A percentile compares a stretch with the other conserved stretches of the same genome.
phyloP scores from a whole-genome alignment of 2,329 filamentous ascomycete genomes.

The Colletotrichum sp. region DNA sequence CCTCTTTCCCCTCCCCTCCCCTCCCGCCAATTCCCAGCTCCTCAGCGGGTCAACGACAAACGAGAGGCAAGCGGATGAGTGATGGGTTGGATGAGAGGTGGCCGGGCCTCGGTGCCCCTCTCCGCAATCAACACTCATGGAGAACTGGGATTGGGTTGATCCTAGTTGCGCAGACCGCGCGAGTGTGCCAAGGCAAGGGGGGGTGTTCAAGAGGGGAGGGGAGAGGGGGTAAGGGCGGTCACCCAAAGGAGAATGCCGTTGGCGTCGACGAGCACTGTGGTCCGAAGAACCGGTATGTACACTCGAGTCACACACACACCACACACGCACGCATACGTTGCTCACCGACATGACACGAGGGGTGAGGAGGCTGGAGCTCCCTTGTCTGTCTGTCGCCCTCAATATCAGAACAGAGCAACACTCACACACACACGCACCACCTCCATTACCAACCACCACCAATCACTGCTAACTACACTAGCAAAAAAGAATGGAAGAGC shows the following conservation, averaged over 20 bases:
- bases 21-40: background rate
- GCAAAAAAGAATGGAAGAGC: background rate
- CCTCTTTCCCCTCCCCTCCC: too few species aligned
- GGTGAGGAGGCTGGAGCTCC: background rate
- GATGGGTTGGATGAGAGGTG: background rate
- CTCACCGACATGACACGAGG: background rate
- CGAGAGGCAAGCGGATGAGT: background rate
- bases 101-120: slow-evolving; percentile 8
- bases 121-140: slow-evolving; percentile 16
- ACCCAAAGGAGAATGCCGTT: background rate
- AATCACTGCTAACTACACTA: background rate
- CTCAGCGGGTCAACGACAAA: background rate
- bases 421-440: background rate
- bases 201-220: background rate
- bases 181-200: background rate
- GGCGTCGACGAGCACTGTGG: slow-evolving; percentile 8
- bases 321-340: background rate
- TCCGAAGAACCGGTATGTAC: slow-evolving; percentile 8
- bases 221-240: background rate
- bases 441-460: background rate
- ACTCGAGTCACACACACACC: background rate
- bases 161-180: slow-evolving; percentile 4
- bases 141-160: slow-evolving; percentile 7
- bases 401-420: background rate
- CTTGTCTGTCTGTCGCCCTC: background rate